Evolutionary conservation across 2,329 filamentous ascomycete species (phyloP).

Genomic region (Penicillium sp.): DNA sequence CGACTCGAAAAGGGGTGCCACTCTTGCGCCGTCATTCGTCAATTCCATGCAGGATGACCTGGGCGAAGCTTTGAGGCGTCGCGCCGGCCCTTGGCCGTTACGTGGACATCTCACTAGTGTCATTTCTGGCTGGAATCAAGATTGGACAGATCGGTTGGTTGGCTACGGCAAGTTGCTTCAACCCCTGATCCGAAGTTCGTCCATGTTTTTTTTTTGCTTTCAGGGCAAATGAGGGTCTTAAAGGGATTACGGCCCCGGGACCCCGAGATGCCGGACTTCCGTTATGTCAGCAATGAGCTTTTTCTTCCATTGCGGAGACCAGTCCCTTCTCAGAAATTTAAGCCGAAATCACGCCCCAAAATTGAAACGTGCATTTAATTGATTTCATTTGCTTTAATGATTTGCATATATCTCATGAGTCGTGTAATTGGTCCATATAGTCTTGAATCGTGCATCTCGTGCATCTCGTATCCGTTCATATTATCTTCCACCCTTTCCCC

Average conservation of each 20-base stretch:
- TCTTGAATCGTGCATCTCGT: neutral
- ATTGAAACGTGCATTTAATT: neutral
- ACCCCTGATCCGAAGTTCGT: neutral
- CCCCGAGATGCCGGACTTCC: neutral
- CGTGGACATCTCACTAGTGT: neutral
- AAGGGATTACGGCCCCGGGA: neutral
- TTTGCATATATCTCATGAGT: neutral
- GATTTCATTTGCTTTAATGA: too few species aligned
- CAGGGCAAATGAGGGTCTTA: neutral
- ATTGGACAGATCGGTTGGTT: neutral
- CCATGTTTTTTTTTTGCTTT: neutral
- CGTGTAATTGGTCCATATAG: neutral
- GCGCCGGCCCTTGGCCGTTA: neutral
- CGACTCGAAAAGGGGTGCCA: neutral
- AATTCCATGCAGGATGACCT: neutral
- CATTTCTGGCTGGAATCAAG: neutral
- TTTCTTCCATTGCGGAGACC: neutral
- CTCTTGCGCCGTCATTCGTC: neutral
- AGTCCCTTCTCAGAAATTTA: neutral
- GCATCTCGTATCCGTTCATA: neutral
- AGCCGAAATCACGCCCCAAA: neutral
- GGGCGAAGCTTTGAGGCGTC: slow-evolving; percentile 7
- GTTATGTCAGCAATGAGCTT: neutral
- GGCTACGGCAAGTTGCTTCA: neutral
- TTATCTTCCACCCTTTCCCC: too few species aligned